A percentile compares a stretch with the other conserved stretches of the same genome.
These are phyloP conservation scores for Thozetella sp. DNA, from an alignment of 495 filamentous ascomycete species.

Conservation along the genomic window DNA sequence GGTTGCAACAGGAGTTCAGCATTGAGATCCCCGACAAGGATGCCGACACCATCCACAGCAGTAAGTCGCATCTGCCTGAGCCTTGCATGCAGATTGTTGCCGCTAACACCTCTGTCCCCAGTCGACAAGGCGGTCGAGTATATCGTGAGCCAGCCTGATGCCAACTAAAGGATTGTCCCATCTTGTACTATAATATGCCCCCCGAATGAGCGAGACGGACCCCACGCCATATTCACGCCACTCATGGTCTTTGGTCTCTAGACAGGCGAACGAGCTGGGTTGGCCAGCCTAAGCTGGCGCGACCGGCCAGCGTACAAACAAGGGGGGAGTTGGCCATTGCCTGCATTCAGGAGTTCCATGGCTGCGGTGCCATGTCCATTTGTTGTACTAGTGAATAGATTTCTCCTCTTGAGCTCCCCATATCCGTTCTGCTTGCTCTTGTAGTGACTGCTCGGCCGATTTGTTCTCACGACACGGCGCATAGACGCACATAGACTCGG, in stretches of 20 bases:
- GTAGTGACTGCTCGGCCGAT: background rate
- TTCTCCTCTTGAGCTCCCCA: constrained; percentile 14
- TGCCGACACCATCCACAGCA: constrained; percentile 92
- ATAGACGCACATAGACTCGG: too few relatives aligned
- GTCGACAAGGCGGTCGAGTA: constrained; percentile 96
- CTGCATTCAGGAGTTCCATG: background rate
- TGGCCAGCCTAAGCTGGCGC: constrained; percentile 8
- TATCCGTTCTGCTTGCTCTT: background rate
- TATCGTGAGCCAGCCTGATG: constrained; percentile 93
- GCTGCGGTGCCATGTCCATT: background rate
- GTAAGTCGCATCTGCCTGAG: constrained; percentile 57
- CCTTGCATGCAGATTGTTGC: background rate
- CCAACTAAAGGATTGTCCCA: constrained; percentile 31
- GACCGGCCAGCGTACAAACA: background rate
- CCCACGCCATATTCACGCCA: constrained; percentile 27
- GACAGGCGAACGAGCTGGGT: constrained; percentile 12
- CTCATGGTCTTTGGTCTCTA: constrained; percentile 21
- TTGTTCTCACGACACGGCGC: too few relatives aligned
- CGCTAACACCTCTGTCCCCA: constrained; percentile 35
- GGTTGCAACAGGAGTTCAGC: constrained; percentile 82
- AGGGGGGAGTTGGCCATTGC: background rate
- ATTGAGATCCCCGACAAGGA: constrained; percentile 99
- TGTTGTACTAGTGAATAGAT: constrained; percentile 37
- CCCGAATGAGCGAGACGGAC: background rate
- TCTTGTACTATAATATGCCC: constrained; percentile 21